phyloP scores from a whole-genome alignment of 2,329 filamentous ascomycete genomes.

The Periconia macrospinosa region DNA sequence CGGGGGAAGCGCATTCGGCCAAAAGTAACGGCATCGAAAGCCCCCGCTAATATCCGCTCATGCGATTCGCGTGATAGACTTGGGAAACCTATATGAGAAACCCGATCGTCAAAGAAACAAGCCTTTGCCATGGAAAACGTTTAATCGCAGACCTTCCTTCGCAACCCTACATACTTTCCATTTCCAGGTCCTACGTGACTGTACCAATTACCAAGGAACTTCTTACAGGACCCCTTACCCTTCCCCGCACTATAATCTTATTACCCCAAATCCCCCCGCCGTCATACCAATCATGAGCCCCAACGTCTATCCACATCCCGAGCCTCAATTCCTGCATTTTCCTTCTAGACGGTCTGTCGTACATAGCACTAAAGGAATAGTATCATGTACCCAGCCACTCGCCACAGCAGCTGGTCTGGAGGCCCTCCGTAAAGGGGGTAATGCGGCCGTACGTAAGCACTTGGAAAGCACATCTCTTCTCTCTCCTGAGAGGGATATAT shows the following conservation, averaged over 20 bases:
- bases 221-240: too few relatives aligned
- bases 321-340: slow-evolving; percentile 64
- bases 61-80: neutral
- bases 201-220: neutral
- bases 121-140: neutral
- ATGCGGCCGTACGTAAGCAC: slow-evolving; percentile 74
- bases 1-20: neutral
- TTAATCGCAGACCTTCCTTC: too few relatives aligned
- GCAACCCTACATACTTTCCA: neutral
- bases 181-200: neutral
- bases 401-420: slow-evolving; percentile 86
- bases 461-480: neutral
- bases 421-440: slow-evolving; percentile 84
- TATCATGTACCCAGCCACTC: slow-evolving; percentile 85
- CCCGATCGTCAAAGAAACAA: neutral
- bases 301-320: slow-evolving; percentile 53
- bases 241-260: neutral
- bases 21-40: slow-evolving; percentile 19
- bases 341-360: slow-evolving; percentile 86
- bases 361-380: slow-evolving; percentile 89
- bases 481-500: neutral
- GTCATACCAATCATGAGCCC: slow-evolving; percentile 14
- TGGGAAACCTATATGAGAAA: neutral
- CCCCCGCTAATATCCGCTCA: slow-evolving; percentile 34
- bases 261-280: neutral